Evolutionary conservation across 768 basidiomycete genomes (phyloP).

Genomic region (Boletus subparvulus): DNA sequence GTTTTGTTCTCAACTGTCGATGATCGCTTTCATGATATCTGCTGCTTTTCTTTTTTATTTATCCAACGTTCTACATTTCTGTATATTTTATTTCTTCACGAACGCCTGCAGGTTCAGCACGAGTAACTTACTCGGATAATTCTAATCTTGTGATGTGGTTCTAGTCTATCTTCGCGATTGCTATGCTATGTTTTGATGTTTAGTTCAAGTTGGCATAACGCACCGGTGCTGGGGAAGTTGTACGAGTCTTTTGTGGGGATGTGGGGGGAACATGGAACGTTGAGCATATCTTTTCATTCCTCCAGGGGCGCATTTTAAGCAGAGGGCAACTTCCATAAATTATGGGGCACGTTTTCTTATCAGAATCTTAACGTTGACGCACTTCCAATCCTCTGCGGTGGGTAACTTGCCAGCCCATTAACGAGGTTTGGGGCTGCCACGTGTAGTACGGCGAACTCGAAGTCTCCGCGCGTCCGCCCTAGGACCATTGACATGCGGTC

Average conservation of each 20-base stretch:
- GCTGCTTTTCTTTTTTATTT: constrained; percentile 1
- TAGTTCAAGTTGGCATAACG: neutral
- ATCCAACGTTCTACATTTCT: constrained; percentile 14
- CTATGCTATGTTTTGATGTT: constrained; percentile 15
- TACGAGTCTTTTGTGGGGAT: neutral
- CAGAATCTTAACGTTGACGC: too few relatives aligned
- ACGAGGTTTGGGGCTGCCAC: neutral
- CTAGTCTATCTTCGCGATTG: constrained; percentile 8
- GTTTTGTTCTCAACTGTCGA: neutral
- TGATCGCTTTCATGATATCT: constrained; percentile 5
- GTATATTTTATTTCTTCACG: constrained; percentile 26
- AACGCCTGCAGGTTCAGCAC: constrained; percentile 29
- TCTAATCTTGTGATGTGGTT: constrained; percentile 23
- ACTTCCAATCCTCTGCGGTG: too few relatives aligned
- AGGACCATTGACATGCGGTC: neutral
- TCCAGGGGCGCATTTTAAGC: neutral
- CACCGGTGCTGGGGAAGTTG: neutral
- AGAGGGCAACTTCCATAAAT: neutral
- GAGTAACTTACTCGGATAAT: constrained; percentile 36
- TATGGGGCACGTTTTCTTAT: constrained; percentile 2
- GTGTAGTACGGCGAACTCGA: constrained; percentile 1
- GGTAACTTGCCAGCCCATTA: too few relatives aligned
- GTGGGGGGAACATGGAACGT: neutral
- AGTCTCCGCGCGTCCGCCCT: neutral
- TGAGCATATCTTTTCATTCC: neutral